Percentiles rank a stretch among this genome's conserved stretches.
Evolutionary conservation across 2,329 filamentous ascomycete species (phyloP).

Genomic region (Fusarium ambrosium): DNA sequence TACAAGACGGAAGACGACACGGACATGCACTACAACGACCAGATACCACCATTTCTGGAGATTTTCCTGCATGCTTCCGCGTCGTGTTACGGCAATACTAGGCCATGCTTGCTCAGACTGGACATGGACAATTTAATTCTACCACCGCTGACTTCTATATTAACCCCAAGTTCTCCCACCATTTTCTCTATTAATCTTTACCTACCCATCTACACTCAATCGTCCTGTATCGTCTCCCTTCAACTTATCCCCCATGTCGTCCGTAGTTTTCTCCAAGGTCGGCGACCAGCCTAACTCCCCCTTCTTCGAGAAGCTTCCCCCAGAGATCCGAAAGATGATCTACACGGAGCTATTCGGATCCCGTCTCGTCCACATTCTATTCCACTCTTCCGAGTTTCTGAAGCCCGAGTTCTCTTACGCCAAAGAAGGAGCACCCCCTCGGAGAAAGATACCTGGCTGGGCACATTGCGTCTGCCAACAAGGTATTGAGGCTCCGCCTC

Average conservation of each 20-base stretch:
- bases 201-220: background rate
- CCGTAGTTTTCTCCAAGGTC: background rate
- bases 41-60: background rate
- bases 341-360: background rate
- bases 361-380: background rate
- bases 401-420: background rate
- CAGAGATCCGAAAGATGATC: constrained; percentile 7
- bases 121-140: background rate
- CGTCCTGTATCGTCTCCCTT: background rate
- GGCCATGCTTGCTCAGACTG: background rate
- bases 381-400: background rate
- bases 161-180: background rate
- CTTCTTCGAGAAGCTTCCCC: background rate
- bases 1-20: no score
- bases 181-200: background rate
- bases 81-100: background rate
- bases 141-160: background rate
- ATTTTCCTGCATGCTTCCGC: background rate
- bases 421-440: background rate
- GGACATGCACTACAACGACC: no score
- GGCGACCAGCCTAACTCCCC: background rate
- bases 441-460: background rate
- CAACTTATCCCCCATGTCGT: background rate
- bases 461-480: background rate
- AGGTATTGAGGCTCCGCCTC: background rate